Base-by-base conservation (phyloP, 768 basidiomycete species). In the Serendipita indica region DNA sequence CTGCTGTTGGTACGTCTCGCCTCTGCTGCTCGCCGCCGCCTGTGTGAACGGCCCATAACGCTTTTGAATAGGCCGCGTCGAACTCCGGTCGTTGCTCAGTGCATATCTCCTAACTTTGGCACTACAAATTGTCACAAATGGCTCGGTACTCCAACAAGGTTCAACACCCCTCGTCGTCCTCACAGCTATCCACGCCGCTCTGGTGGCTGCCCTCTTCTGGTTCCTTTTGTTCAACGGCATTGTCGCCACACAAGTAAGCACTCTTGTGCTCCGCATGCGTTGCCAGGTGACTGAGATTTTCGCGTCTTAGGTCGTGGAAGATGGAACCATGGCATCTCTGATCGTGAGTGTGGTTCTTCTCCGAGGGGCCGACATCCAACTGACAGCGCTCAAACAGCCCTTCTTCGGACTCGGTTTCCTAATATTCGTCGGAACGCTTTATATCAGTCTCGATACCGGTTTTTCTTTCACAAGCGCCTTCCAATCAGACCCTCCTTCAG, bases 221-320 rank as follows among this genome's bases (percentile, higher is more conserved):
- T 65, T 77, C 4, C 71, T 90, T 2, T 28, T 65, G 4, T 59
- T 32, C 5, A 64, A 64, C 43, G 64, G 59, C 22, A n/a, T 65
- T 13, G 61, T 66, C 4, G 37, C 59, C 27, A 61, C 62, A 33
- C 49, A 54, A 62, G 72, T 89, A 57, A 58, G 63, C 57, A 27
- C 20, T 39, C 14, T 57, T 41, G 6, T 41, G 20, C 32, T 7
- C 6, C 22, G 12, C 3, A 12, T 14, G 25, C 12, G 3, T 6
- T 14, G 67, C 39, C 68, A 3, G 54, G 68, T 37, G 87, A 76
- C 32, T 89, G 87, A 69, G 86, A 76, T 7, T n/a, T n/a, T n/a
- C 70, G 89, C 60, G 77, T 91, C 20, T 81, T 84, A 98, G 70
- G 67, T 92, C 52, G 86, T 97, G 58, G 94, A 97, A 68, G 94